These are phyloP conservation scores for Pinus taeda DNA, from an alignment of 75 land plant species.

Conservation along the genomic window DNA sequence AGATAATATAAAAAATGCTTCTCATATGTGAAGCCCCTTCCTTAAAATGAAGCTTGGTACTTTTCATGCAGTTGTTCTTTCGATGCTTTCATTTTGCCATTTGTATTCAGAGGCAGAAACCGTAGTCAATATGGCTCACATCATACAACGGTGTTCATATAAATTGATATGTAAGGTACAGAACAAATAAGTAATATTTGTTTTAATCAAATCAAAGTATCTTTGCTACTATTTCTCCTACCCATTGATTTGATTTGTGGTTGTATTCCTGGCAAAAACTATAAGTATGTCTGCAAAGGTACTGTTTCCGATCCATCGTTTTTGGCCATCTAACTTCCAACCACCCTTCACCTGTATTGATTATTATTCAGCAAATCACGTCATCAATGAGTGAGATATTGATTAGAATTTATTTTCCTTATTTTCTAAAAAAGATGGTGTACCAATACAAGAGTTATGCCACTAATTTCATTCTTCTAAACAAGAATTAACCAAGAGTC, in stretches of 20 bases:
- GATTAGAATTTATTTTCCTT: not conserved
- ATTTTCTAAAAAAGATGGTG: not conserved
- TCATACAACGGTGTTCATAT: no score
- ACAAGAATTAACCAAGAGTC: not conserved
- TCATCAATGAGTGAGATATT: not conserved
- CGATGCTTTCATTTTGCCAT: no score
- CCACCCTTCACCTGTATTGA: conserved; percentile 75
- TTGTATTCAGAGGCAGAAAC: no score
- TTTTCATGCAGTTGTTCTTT: no score
- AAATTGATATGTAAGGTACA: no score
- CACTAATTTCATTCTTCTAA: not conserved
- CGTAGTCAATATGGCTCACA: no score
- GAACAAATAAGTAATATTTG: no score
- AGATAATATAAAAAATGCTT: not conserved
- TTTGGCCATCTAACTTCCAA: conserved; percentile 89
- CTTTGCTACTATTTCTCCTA: conserved; percentile 12
- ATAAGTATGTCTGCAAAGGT: conserved; percentile 90
- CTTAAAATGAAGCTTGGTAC: no score
- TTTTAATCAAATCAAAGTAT: not conserved
- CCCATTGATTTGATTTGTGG: conserved; percentile 92
- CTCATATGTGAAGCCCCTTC: no score
- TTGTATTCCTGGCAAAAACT: conserved; percentile 81
- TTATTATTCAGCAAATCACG: not conserved
- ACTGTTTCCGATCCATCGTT: conserved; percentile 97
- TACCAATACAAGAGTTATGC: not conserved